These are phyloP conservation scores for Geosmithia morbida DNA, from an alignment of 2,329 filamentous ascomycete species.

Conservation along the genomic window DNA sequence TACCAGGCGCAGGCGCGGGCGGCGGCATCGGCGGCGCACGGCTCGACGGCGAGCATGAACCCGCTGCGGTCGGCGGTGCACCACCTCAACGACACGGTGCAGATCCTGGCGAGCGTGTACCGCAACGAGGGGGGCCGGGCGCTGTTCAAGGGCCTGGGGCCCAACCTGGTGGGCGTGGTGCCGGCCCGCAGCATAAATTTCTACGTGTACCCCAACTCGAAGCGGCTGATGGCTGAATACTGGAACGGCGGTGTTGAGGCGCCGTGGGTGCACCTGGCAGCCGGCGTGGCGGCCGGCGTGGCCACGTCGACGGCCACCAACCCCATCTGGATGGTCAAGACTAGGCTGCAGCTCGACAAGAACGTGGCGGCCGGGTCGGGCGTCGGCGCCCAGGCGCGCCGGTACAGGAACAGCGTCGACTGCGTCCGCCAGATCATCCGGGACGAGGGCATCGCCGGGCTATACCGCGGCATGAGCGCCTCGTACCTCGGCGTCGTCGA, in stretches of 20 bases:
- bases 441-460: constrained; percentile 63
- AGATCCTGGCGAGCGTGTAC: constrained; percentile 72
- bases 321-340: constrained; percentile 95
- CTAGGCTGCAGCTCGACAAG: constrained; percentile 81
- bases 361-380: constrained; percentile 51
- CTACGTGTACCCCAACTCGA: constrained; percentile 85
- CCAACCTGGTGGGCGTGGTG: constrained; percentile 79
- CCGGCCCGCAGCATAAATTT: constrained; percentile 89
- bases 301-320: constrained; percentile 86
- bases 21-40: constrained; percentile 41
- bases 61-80: constrained; percentile 51
- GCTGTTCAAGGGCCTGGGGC: constrained; percentile 84
- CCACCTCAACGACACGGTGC: constrained; percentile 74
- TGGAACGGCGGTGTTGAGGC: constrained; percentile 58
- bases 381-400: constrained; percentile 28
- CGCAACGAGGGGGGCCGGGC: constrained; percentile 71
- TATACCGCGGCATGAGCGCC: constrained; percentile 84
- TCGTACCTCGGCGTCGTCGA: constrained; percentile 86
- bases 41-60: constrained; percentile 40
- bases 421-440: constrained; percentile 72
- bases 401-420: constrained; percentile 79
- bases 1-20: constrained; percentile 73
- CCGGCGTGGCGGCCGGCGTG: constrained; percentile 66
- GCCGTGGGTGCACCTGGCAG: constrained; percentile 62
- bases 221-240: constrained; percentile 62